A percentile compares a stretch with the other conserved stretches of the same genome.
These are phyloP conservation scores for Nemania sp. DNA, from an alignment of 2,329 filamentous ascomycete species.

Conservation along the genomic window DNA sequence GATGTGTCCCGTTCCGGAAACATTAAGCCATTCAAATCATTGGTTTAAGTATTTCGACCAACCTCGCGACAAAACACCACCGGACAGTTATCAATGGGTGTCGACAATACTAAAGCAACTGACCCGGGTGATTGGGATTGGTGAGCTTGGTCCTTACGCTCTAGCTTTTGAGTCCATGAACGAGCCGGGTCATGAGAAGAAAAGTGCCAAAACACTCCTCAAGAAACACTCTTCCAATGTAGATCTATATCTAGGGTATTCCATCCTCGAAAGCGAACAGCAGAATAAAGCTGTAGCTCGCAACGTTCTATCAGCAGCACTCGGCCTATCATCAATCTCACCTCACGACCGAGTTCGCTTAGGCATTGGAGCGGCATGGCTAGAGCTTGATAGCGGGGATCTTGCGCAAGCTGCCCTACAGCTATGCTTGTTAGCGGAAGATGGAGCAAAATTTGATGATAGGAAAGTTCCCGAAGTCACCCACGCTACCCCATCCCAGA, in stretches of 20 bases:
- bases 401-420: constrained; percentile 42
- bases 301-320: constrained; percentile 68
- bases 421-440: constrained; percentile 47
- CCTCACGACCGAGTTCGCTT: constrained; percentile 45
- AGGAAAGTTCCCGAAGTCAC: constrained; percentile 20
- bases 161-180: constrained; percentile 67
- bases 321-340: constrained; percentile 42
- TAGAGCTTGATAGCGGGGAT: constrained; percentile 55
- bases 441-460: constrained; percentile 24
- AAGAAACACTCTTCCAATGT: constrained; percentile 67
- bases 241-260: constrained; percentile 78
- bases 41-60: constrained; percentile 51
- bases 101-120: constrained; percentile 61
- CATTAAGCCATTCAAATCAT: constrained; percentile 51
- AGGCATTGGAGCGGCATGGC: constrained; percentile 68
- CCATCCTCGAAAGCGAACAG: constrained; percentile 66
- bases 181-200: constrained; percentile 61
- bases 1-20: constrained; percentile 43
- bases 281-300: constrained; percentile 61
- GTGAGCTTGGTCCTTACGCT: constrained; percentile 67
- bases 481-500: constrained; percentile 40
- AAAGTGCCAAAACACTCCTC: constrained; percentile 73
- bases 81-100: constrained; percentile 51
- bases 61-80: constrained; percentile 30
- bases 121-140: constrained; percentile 48